Conservation (phyloP, 257 asterid species). For the Gentiana macrophylla region DNA sequence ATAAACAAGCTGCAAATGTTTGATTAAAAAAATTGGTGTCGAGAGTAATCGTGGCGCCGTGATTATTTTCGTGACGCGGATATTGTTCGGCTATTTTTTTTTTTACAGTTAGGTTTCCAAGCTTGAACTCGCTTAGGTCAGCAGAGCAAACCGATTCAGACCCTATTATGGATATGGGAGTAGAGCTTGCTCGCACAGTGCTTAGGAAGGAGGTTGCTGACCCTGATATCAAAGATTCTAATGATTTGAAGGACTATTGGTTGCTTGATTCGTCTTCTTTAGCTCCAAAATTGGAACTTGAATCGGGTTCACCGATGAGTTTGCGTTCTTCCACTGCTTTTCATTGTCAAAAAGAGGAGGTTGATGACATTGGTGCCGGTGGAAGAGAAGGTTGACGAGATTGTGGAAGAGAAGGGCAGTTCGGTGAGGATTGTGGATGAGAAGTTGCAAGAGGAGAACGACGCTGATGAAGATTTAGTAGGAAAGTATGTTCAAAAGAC, state of each 20-base stretch:
- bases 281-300: constrained; percentile 15
- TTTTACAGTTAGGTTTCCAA: constrained; percentile 13
- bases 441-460: no score
- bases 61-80: no score
- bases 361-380: constrained; percentile 8
- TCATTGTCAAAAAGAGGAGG: constrained; percentile 8
- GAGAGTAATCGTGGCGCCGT: no score
- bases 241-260: constrained; percentile 16
- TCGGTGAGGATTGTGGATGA: no score
- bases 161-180: constrained; percentile 16
- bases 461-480: not conserved
- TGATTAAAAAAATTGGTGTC: no score
- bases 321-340: not conserved
- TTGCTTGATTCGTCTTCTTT: constrained; percentile 5
- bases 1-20: no score
- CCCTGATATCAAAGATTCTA: constrained; percentile 3
- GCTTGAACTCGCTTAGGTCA: constrained; percentile 8
- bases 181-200: constrained; percentile 14
- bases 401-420: constrained; percentile 7
- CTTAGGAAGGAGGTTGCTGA: constrained; percentile 7
- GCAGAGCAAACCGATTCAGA: not conserved
- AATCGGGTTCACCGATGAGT: constrained; percentile 5
- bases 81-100: no score
- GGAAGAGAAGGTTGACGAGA: constrained; percentile 3
- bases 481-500: not conserved